phyloP scores from a whole-genome alignment of 768 basidiomycete species.

The Piloderma croceum region DNA sequence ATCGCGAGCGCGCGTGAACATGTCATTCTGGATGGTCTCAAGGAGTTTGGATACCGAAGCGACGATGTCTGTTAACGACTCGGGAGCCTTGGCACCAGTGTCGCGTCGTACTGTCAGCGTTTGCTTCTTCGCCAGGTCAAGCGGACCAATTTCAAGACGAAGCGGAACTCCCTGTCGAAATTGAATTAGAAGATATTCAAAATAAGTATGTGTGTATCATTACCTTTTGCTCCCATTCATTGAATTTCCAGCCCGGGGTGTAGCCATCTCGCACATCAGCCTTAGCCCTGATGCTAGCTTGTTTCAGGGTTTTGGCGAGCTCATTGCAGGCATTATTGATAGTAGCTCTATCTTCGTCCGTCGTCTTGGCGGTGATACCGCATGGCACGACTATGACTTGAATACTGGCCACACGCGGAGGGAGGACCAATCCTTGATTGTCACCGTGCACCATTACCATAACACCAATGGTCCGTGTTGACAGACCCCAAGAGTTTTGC shows the following conservation, averaged over 20 bases:
- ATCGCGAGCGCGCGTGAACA: slow-evolving; percentile 75
- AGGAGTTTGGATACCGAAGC: slow-evolving; percentile 58
- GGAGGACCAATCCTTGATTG: slow-evolving; percentile 93
- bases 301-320: slow-evolving; percentile 67
- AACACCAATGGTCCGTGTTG: slow-evolving; percentile 92
- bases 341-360: slow-evolving; percentile 55
- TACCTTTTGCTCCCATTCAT: slow-evolving; percentile 98
- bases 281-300: slow-evolving; percentile 73
- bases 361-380: slow-evolving; percentile 85
- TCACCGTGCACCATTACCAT: slow-evolving; percentile 99
- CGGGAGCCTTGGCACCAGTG: slow-evolving; percentile 54
- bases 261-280: slow-evolving; percentile 93
- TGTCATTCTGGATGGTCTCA: slow-evolving; percentile 81
- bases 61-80: slow-evolving; percentile 45
- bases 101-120: slow-evolving; percentile 81
- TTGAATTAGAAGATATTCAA: slow-evolving; percentile 3
- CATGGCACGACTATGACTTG: slow-evolving; percentile 92
- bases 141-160: slow-evolving; percentile 94
- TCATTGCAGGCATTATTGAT: slow-evolving; percentile 78
- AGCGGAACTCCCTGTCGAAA: slow-evolving; percentile 80
- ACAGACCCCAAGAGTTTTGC: slow-evolving; percentile 99
- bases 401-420: slow-evolving; percentile 91
- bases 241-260: slow-evolving; percentile 98
- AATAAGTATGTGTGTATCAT: slow-evolving; percentile 1
- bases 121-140: slow-evolving; percentile 79